These are phyloP conservation scores for Paracorniculantispora psalliotae DNA, from an alignment of 2,329 filamentous ascomycete species.

Conservation along the genomic window DNA sequence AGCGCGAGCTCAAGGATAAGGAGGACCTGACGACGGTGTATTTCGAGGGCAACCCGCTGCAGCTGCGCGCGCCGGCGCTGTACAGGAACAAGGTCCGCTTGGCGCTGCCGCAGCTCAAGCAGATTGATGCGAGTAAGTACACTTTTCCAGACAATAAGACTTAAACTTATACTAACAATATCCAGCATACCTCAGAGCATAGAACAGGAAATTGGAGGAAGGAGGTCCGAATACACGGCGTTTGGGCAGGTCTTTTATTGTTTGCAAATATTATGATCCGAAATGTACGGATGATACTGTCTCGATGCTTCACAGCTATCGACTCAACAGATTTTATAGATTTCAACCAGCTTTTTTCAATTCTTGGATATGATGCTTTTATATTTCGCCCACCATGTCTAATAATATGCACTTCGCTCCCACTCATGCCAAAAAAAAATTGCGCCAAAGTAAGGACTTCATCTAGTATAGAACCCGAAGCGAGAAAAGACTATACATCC, in stretches of 20 bases:
- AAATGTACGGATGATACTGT: neutral
- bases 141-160: neutral
- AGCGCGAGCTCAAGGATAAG: constrained; percentile 74
- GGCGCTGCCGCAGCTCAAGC: constrained; percentile 78
- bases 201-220: neutral
- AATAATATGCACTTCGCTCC: neutral
- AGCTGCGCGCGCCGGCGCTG: constrained; percentile 70
- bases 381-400: neutral
- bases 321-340: neutral
- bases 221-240: neutral
- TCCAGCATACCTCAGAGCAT: constrained; percentile 13
- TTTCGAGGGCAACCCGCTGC: constrained; percentile 90
- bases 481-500: neutral
- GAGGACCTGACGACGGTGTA: constrained; percentile 82
- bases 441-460: neutral
- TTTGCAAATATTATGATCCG: neutral
- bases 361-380: neutral
- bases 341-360: neutral
- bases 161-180: neutral
- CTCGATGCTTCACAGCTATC: neutral
- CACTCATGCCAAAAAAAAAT: neutral
- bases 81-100: constrained; percentile 93
- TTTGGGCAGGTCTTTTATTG: neutral
- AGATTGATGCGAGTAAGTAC: constrained; percentile 95
- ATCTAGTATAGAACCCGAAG: neutral